These are phyloP conservation scores for Dorcoceras hygrometricum DNA, from an alignment of 257 asterid genomes.

Conservation along the genomic window DNA sequence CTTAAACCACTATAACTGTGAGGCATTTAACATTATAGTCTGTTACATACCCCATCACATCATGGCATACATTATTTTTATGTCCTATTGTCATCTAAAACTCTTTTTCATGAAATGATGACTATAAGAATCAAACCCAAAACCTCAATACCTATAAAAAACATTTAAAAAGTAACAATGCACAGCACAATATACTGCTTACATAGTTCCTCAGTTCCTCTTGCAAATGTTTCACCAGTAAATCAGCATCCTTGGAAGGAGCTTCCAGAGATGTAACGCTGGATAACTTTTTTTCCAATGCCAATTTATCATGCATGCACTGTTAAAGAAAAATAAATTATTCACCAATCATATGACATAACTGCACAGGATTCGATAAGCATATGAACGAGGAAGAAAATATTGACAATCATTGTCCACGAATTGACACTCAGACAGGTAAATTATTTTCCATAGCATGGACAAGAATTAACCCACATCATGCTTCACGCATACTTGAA, in stretches of 20 bases:
- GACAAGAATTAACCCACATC: slow-evolving; percentile 12
- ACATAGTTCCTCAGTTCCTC: slow-evolving; percentile 88
- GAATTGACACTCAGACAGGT: too few relatives aligned
- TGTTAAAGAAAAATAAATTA: slow-evolving; percentile 33
- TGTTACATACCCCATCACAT: background rate
- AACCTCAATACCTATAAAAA: slow-evolving; percentile 9
- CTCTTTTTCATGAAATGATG: background rate
- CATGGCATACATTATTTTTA: too few relatives aligned
- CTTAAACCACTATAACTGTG: background rate
- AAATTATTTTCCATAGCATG: slow-evolving; percentile 1
- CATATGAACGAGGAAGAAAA: slow-evolving; percentile 9
- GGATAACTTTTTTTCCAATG: slow-evolving; percentile 55
- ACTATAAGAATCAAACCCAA: background rate
- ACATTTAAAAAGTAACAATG: slow-evolving; percentile 7
- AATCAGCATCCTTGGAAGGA: slow-evolving; percentile 50
- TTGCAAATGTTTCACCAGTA: slow-evolving; percentile 83
- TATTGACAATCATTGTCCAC: background rate
- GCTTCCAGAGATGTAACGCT: slow-evolving; percentile 44
- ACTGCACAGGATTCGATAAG: slow-evolving; percentile 8
- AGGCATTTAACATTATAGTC: background rate
- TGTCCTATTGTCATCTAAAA: background rate
- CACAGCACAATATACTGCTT: too few relatives aligned
- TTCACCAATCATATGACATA: slow-evolving; percentile 23
- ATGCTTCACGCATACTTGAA: slow-evolving; percentile 14
- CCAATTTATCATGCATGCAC: slow-evolving; percentile 73